Evolutionary conservation across 108 stramenopile species (phyloP).

Genomic region (Fragilaria radians): DNA sequence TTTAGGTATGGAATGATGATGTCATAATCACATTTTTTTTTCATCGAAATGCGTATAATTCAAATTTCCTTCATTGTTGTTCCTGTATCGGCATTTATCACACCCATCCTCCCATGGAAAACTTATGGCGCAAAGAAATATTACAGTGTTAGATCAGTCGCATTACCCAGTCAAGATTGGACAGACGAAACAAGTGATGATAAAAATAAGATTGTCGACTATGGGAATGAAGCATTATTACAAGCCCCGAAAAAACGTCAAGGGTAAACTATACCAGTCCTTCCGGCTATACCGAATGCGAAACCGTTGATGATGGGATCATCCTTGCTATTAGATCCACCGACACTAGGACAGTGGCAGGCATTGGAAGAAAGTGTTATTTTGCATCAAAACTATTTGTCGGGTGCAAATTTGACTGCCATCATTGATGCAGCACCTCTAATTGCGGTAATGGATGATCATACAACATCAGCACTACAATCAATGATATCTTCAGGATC

Average conservation of each 20-base stretch:
- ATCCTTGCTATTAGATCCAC: constrained; percentile 23
- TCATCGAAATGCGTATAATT: too few relatives aligned
- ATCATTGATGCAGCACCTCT: constrained; percentile 41
- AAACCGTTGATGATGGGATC: constrained; percentile 26
- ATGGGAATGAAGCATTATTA: neutral
- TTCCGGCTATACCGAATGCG: constrained; percentile 27
- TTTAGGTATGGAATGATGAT: too few relatives aligned
- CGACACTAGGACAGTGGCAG: constrained; percentile 42
- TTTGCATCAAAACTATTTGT: constrained; percentile 8
- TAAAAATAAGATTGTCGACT: neutral
- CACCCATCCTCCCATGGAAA: too few relatives aligned
- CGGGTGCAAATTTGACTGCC: constrained; percentile 7
- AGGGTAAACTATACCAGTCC: constrained; percentile 20
- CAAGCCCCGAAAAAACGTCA: neutral
- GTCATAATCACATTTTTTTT: too few relatives aligned
- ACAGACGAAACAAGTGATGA: too few relatives aligned
- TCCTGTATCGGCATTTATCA: too few relatives aligned
- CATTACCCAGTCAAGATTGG: too few relatives aligned
- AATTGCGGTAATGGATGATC: constrained; percentile 41
- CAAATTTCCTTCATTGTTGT: too few relatives aligned
- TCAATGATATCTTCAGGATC: neutral
- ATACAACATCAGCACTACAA: constrained; percentile 11
- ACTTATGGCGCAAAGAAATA: too few relatives aligned
- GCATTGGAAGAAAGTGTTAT: constrained; percentile 28
- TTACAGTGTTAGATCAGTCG: too few relatives aligned